These are phyloP conservation scores for Coniophora puteana DNA, from an alignment of 1,284 basidiomycete genomes.

Conservation along the genomic window DNA sequence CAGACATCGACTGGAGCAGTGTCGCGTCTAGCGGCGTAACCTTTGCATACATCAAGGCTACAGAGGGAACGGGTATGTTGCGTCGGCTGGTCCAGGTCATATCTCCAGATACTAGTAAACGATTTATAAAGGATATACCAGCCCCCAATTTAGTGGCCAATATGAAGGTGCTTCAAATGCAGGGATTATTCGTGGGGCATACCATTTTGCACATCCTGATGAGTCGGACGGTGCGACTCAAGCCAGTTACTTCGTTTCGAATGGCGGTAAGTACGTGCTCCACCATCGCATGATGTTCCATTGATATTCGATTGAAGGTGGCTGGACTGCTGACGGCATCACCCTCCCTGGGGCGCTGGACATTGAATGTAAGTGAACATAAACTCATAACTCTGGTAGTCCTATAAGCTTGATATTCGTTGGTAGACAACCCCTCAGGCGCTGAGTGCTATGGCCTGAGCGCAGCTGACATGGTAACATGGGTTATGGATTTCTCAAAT, in stretches of 20 bases:
- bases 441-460: conserved; percentile 55
- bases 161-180: conserved; percentile 45
- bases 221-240: conserved; percentile 41
- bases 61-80: conserved; percentile 53
- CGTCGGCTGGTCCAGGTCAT: too few species aligned
- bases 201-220: conserved; percentile 50
- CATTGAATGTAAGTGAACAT: conserved; percentile 46
- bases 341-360: conserved; percentile 67
- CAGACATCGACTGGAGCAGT: conserved; percentile 48
- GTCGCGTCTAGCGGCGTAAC: conserved; percentile 53
- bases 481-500: conserved; percentile 59
- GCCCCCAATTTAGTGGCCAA: conserved; percentile 36
- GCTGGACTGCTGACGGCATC: conserved; percentile 54
- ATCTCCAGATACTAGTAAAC: too few species aligned
- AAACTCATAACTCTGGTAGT: not conserved
- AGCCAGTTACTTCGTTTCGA: conserved; percentile 50
- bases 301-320: conserved; percentile 31
- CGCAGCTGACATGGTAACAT: conserved; percentile 52
- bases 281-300: not conserved
- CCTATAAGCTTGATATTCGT: conserved; percentile 1
- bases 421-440: conserved; percentile 44
- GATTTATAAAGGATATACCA: conserved; percentile 22
- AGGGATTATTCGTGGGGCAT: conserved; percentile 47
- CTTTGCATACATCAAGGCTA: conserved; percentile 71
- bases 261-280: conserved; percentile 46